phyloP scores from a whole-genome alignment of 768 basidiomycete genomes.

The Lactarius tabidus region DNA sequence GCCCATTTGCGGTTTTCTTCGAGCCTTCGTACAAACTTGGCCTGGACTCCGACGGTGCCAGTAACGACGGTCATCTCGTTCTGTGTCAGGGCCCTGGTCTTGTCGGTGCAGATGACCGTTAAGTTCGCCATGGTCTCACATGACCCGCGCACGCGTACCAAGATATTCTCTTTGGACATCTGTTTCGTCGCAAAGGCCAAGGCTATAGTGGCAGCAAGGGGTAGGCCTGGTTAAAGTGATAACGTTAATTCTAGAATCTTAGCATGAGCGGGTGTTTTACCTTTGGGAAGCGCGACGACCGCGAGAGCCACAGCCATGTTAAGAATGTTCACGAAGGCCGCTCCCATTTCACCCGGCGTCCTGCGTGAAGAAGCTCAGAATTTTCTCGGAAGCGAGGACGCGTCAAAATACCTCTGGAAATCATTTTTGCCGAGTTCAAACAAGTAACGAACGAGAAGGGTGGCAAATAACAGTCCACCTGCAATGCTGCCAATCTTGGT shows the following conservation, averaged over 20 bases:
- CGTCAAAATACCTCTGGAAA: constrained; percentile 46
- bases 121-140: constrained; percentile 99
- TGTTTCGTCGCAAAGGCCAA: constrained; percentile 95
- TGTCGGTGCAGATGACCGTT: constrained; percentile 92
- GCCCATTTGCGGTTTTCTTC: constrained; percentile 65
- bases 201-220: constrained; percentile 92
- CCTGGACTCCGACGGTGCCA: constrained; percentile 89
- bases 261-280: constrained; percentile 31
- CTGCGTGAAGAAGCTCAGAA: constrained; percentile 34
- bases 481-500: constrained; percentile 84
- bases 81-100: constrained; percentile 94
- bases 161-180: constrained; percentile 93
- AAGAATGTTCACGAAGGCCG: constrained; percentile 86
- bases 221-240: constrained; percentile 58
- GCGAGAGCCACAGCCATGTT: constrained; percentile 91
- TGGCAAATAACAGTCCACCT: constrained; percentile 76
- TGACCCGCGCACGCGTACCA: constrained; percentile 92
- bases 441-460: constrained; percentile 93
- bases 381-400: not conserved
- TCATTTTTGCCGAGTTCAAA: constrained; percentile 68
- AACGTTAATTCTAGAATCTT: constrained; percentile 20
- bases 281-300: constrained; percentile 83
- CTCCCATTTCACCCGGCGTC: constrained; percentile 76
- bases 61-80: constrained; percentile 96
- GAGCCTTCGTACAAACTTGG: constrained; percentile 84